Percentiles rank a stretch among this genome's conserved stretches.
These are phyloP conservation scores for Calycina herbarum DNA, from an alignment of 2,329 filamentous ascomycete species.

Conservation along the genomic window DNA sequence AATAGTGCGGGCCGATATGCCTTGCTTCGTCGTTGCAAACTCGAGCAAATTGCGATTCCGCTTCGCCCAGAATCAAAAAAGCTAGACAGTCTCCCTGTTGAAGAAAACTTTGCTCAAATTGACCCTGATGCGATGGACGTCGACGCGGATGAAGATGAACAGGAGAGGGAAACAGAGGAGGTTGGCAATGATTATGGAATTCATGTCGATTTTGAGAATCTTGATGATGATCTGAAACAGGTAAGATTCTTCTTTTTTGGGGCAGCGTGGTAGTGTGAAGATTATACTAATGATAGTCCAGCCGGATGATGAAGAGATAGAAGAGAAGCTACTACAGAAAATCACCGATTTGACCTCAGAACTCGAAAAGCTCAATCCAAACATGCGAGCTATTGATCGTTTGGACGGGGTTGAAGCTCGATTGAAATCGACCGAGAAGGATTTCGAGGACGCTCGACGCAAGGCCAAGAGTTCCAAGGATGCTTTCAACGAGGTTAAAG, in stretches of 20 bases:
- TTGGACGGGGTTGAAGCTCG: constrained; percentile 82
- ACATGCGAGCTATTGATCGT: constrained; percentile 93
- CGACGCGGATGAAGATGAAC: constrained; percentile 71
- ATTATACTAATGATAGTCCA: constrained; percentile 40
- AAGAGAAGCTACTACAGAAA: constrained; percentile 74
- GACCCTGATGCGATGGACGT: constrained; percentile 92
- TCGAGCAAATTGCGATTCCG: constrained; percentile 89
- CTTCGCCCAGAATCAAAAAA: constrained; percentile 67
- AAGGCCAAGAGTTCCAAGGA: constrained; percentile 74
- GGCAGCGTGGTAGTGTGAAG: constrained; percentile 33
- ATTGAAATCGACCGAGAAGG: constrained; percentile 80
- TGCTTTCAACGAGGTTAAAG: constrained; percentile 80
- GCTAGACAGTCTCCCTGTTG: constrained; percentile 82
- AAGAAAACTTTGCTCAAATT: constrained; percentile 73
- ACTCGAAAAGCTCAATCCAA: constrained; percentile 92
- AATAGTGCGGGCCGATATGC: constrained; percentile 82
- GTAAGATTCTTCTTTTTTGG: constrained; percentile 48
- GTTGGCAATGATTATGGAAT: constrained; percentile 89
- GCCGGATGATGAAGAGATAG: constrained; percentile 68
- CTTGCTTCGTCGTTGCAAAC: constrained; percentile 82
- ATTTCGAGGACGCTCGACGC: constrained; percentile 82
- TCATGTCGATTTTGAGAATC: constrained; percentile 76
- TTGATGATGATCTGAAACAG: constrained; percentile 80
- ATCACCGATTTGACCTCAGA: constrained; percentile 74
- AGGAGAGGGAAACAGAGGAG: constrained; percentile 69